Evolutionary conservation across 2,329 filamentous ascomycete genomes (phyloP).

Genomic region (Hypoxylon sp.): DNA sequence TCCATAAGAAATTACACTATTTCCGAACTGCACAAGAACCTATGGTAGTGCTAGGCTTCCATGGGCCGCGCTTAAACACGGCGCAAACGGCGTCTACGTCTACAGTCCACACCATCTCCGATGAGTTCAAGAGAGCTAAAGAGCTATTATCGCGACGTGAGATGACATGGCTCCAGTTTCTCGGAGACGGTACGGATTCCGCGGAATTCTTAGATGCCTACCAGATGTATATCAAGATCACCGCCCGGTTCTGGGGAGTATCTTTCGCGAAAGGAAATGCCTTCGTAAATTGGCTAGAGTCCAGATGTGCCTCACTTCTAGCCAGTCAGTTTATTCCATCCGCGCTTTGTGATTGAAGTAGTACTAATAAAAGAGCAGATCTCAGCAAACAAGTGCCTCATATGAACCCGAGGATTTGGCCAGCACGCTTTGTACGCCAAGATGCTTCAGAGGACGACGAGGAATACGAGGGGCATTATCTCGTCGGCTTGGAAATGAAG

Average conservation of each 20-base stretch:
- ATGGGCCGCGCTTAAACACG: slow-evolving; percentile 73
- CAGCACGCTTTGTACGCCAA: slow-evolving; percentile 68
- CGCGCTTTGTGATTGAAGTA: slow-evolving; percentile 9
- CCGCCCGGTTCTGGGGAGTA: slow-evolving; percentile 76
- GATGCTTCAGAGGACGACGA: slow-evolving; percentile 48
- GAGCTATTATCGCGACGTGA: slow-evolving; percentile 56
- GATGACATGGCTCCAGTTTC: slow-evolving; percentile 62
- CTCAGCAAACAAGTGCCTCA: slow-evolving; percentile 67
- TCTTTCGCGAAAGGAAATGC: slow-evolving; percentile 68
- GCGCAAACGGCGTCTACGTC: slow-evolving; percentile 68
- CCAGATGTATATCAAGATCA: slow-evolving; percentile 71
- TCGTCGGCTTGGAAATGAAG: slow-evolving; percentile 68
- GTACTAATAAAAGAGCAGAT: slow-evolving; percentile 58
- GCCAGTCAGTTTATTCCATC: slow-evolving; percentile 64
- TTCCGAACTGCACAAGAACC: slow-evolving; percentile 71
- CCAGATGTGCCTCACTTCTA: slow-evolving; percentile 70
- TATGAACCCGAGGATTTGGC: slow-evolving; percentile 73
- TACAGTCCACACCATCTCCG: slow-evolving; percentile 65
- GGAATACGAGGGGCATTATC: slow-evolving; percentile 73
- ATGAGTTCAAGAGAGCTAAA: slow-evolving; percentile 66
- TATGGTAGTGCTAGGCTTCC: slow-evolving; percentile 74
- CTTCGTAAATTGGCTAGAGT: slow-evolving; percentile 76
- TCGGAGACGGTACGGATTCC: slow-evolving; percentile 55
- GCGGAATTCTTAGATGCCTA: slow-evolving; percentile 67
- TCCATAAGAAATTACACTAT: slow-evolving; percentile 68